Conservation (phyloP, 208 protist species). For the Crithidia sp. region DNA sequence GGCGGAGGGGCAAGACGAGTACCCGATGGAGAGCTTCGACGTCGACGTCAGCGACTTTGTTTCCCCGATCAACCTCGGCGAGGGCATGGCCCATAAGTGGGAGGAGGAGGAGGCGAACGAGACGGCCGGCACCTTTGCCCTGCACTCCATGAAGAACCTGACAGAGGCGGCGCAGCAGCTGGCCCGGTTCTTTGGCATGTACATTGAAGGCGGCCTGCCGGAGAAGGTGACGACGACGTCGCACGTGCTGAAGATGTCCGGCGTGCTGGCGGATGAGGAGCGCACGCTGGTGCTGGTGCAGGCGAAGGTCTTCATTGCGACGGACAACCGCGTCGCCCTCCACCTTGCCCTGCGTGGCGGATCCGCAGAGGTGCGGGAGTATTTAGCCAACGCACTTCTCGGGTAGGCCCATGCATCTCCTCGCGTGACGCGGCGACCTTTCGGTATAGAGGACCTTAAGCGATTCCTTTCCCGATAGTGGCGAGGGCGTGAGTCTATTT, state of each 20-base stretch:
- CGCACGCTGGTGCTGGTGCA: constrained; percentile 75
- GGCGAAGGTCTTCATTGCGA: constrained; percentile 79
- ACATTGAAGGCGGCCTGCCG: constrained; percentile 71
- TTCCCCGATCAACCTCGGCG: constrained; percentile 56
- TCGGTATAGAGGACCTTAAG: too few species aligned
- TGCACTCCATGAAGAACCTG: constrained; percentile 88
- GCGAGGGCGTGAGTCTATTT: neutral
- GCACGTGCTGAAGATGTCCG: constrained; percentile 84
- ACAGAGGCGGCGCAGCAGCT: constrained; percentile 82
- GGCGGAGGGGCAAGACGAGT: constrained; percentile 71
- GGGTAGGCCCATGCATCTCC: constrained; percentile 31
- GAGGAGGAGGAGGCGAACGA: constrained; percentile 56
- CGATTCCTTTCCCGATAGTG: too few species aligned
- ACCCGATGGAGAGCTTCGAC: constrained; percentile 85
- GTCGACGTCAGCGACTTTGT: constrained; percentile 89
- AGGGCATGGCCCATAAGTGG: constrained; percentile 45
- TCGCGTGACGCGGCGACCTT: neutral
- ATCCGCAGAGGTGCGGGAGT: constrained; percentile 69
- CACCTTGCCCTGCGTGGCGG: constrained; percentile 82
- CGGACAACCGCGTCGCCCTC: constrained; percentile 72
- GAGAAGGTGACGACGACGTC: constrained; percentile 74
- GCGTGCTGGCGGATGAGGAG: constrained; percentile 60
- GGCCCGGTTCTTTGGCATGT: constrained; percentile 87
- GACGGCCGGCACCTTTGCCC: constrained; percentile 82
- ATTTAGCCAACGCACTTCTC: constrained; percentile 70